Conservation (phyloP, 148 eudicot genomes). For the Nepenthes gracilis region DNA sequence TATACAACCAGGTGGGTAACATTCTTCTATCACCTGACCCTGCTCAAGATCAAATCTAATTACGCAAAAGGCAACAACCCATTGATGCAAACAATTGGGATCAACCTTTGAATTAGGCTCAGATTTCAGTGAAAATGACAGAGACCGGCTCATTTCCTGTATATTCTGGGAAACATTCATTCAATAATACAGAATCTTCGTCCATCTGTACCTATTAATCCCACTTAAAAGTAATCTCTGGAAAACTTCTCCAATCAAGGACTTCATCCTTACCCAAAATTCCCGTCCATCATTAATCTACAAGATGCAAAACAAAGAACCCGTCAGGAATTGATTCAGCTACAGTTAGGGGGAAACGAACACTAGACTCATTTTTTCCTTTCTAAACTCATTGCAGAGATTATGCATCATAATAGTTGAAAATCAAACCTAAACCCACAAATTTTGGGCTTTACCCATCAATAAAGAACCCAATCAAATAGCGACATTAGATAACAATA, state of each 20-base stretch:
- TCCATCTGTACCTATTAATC: slow-evolving; percentile 8
- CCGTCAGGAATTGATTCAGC: too few species aligned
- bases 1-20: slow-evolving; percentile 64
- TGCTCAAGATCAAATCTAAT: slow-evolving; percentile 95
- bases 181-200: slow-evolving; percentile 18
- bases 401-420: too few species aligned
- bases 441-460: too few species aligned
- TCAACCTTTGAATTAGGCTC: slow-evolving; percentile 49
- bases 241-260: background rate
- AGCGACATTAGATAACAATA: too few species aligned
- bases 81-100: slow-evolving; percentile 42
- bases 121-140: slow-evolving; percentile 55
- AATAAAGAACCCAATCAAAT: too few species aligned
- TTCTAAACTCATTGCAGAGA: too few species aligned
- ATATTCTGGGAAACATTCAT: slow-evolving; percentile 16
- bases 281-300: background rate
- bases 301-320: background rate
- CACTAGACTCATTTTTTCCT: too few species aligned
- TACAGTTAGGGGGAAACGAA: background rate
- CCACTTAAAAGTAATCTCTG: slow-evolving; percentile 4
- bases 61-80: slow-evolving; percentile 79
- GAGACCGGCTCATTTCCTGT: slow-evolving; percentile 74
- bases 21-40: slow-evolving; percentile 92
- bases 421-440: too few species aligned
- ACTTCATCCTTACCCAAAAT: background rate